Evolutionary conservation across 2,329 filamentous ascomycete species (phyloP).

Genomic region (Exophiala mesophila): DNA sequence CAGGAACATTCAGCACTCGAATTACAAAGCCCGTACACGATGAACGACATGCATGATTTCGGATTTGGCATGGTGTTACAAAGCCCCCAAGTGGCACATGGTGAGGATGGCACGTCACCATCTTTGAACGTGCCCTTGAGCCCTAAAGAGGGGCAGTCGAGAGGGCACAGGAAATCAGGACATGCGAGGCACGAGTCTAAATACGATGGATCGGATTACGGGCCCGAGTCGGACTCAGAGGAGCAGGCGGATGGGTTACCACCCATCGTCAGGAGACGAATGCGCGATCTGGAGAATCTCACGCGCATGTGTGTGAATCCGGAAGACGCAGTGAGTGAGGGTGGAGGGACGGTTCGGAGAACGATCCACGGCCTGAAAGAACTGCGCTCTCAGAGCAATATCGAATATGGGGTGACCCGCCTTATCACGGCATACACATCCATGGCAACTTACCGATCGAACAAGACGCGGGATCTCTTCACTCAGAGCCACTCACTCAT

Average conservation of each 20-base stretch:
- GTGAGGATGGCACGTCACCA: constrained; percentile 7
- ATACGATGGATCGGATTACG: constrained; percentile 57
- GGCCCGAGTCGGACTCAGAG: constrained; percentile 52
- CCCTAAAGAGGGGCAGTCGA: constrained; percentile 37
- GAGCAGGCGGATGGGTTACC: constrained; percentile 46
- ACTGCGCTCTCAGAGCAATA: constrained; percentile 50
- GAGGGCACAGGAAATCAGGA: constrained; percentile 30
- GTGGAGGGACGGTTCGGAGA: constrained; percentile 49
- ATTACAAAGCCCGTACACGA: constrained; percentile 16
- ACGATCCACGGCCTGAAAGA: constrained; percentile 50
- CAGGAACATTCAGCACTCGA: constrained; percentile 11
- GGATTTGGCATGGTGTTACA: constrained; percentile 19
- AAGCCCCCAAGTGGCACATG: constrained; percentile 25
- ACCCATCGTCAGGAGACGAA: constrained; percentile 49
- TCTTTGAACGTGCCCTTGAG: constrained; percentile 30
- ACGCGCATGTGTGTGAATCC: constrained; percentile 39
- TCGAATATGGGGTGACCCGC: constrained; percentile 54
- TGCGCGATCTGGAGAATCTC: constrained; percentile 53
- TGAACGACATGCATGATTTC: constrained; percentile 24
- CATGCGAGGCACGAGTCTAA: constrained; percentile 42
- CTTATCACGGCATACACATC: constrained; percentile 56
- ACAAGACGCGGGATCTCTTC: constrained; percentile 57
- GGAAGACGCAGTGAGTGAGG: constrained; percentile 37
- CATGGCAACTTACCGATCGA: constrained; percentile 54
- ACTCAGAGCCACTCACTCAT: constrained; percentile 55